Evolutionary conservation across 1,284 basidiomycete genomes (phyloP), one percentile per base, ranked within the genome.

Genomic region (Heterobasidion parviporum): DNA sequence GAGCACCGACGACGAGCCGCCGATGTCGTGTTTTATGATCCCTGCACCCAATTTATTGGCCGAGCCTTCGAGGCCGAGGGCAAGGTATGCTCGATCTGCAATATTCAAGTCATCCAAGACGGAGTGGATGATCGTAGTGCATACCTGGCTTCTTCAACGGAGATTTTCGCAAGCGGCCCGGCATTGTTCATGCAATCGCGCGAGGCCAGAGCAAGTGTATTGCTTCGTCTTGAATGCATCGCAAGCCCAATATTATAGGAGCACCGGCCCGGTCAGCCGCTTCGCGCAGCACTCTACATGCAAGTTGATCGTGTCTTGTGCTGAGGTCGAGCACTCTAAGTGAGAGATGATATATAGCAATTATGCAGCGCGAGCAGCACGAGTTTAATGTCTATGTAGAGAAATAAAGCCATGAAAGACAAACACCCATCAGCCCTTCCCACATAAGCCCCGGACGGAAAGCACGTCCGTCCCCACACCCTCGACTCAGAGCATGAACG

Each of bases 41-140:
- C 97, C 97, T 18, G 89, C 91, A n/a, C 97, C 97, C 38, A 99
- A 81, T 72, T 99, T 99, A 76, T 99, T 99, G 43, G 97, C 97
- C 20, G 92, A 94, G 16, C 94, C 94, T 71, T 97, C 94, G 46
- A 98, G 82, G 10, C 94, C 94, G 35, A 98, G 81, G 9, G 89
- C 89, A 32, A 90, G 68, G 64, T 83, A 82, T 16, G 85, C 75
- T 57, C 76, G 76, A 57, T 80, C 87, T 89, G 61, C 44, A 62
- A 41, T 16, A 12, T 34, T 48, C n/a, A 36, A 18, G 26, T 46
- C 46, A 41, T 34, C 44, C 35, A 4, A 38, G 14, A 38, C 12
- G 12, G 9, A 43, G 8, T 16, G 35, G 12, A 18, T 16, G 38
- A n/a, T 26, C 36, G 26, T 20, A 34, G 34, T 33, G 8, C 26